Percentiles rank a stretch among this genome's conserved stretches.
Evolutionary conservation across 148 eudicot genomes (phyloP).

Genomic region (Suaeda aralocaspica): DNA sequence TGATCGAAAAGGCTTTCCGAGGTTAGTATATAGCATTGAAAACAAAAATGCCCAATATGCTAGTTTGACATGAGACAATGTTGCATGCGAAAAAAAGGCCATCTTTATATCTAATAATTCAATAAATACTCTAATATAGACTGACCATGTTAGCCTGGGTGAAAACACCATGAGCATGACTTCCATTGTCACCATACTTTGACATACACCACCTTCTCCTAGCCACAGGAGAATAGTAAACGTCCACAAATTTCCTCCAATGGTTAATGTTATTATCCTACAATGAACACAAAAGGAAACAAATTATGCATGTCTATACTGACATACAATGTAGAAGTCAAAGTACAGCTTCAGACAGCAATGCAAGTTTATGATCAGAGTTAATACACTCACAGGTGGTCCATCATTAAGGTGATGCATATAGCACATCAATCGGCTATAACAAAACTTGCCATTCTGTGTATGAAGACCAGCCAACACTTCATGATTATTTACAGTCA

Average conservation of each 20-base stretch:
- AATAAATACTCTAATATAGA: neutral
- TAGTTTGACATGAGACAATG: neutral
- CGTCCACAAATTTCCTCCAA: conserved; percentile 46
- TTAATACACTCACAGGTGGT: conserved; percentile 36
- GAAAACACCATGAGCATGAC: conserved; percentile 34
- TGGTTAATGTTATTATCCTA: conserved; percentile 43
- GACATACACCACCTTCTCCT: conserved; percentile 50
- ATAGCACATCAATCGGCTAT: conserved; percentile 30
- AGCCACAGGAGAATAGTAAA: conserved; percentile 36
- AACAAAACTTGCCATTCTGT: conserved; percentile 20
- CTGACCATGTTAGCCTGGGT: conserved; percentile 30
- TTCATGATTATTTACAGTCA: neutral
- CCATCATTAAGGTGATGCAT: conserved; percentile 27
- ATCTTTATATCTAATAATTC: too few species aligned
- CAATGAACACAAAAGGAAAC: too few species aligned
- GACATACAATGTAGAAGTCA: too few species aligned
- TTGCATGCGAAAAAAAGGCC: neutral
- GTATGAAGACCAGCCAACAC: neutral
- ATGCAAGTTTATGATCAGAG: neutral
- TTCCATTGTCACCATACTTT: conserved; percentile 20
- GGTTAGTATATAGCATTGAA: too few species aligned
- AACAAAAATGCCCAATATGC: too few species aligned
- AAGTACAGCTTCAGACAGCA: neutral
- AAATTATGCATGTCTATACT: too few species aligned
- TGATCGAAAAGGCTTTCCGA: too few species aligned